Evolutionary conservation across 306 rosid genomes (phyloP).

Genomic region (Fagus crenata): DNA sequence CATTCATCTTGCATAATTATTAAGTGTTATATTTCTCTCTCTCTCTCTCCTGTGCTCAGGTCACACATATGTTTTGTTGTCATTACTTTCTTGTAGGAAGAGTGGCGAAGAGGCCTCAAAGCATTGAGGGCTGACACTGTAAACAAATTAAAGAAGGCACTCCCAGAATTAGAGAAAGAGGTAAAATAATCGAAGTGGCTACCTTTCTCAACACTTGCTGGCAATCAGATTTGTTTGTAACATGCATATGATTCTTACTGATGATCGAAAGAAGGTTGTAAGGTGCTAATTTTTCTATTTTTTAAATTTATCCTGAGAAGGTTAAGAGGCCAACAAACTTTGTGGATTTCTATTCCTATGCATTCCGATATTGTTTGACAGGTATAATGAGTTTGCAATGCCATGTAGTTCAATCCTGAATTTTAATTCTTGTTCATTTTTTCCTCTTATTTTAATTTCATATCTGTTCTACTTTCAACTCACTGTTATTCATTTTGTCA

Average conservation of each 20-base stretch:
- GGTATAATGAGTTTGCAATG: slow-evolving; percentile 42
- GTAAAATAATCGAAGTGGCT: slow-evolving; percentile 38
- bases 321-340: slow-evolving; percentile 81
- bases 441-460: slow-evolving; percentile 16
- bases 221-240: not conserved
- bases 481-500: slow-evolving; percentile 34
- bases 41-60: slow-evolving; percentile 23
- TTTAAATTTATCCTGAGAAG: slow-evolving; percentile 43
- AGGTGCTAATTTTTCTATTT: slow-evolving; percentile 35
- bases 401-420: slow-evolving; percentile 1
- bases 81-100: slow-evolving; percentile 57
- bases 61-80: not conserved
- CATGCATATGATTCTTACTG: slow-evolving; percentile 7
- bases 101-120: slow-evolving; percentile 95
- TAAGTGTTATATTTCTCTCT: not conserved
- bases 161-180: slow-evolving; percentile 94
- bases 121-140: slow-evolving; percentile 80
- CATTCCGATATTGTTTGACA: slow-evolving; percentile 93
- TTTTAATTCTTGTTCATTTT: not conserved
- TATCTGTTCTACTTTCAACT: slow-evolving; percentile 20
- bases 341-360: slow-evolving; percentile 85
- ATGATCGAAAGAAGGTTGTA: slow-evolving; percentile 8
- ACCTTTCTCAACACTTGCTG: slow-evolving; percentile 12
- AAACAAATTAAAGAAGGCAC: slow-evolving; percentile 83
- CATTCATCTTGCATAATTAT: not conserved